Percentiles rank a stretch among this genome's conserved stretches.
Evolutionary conservation across 139 green algal species (phyloP).

Genomic region (Helicosporidium sp.): DNA sequence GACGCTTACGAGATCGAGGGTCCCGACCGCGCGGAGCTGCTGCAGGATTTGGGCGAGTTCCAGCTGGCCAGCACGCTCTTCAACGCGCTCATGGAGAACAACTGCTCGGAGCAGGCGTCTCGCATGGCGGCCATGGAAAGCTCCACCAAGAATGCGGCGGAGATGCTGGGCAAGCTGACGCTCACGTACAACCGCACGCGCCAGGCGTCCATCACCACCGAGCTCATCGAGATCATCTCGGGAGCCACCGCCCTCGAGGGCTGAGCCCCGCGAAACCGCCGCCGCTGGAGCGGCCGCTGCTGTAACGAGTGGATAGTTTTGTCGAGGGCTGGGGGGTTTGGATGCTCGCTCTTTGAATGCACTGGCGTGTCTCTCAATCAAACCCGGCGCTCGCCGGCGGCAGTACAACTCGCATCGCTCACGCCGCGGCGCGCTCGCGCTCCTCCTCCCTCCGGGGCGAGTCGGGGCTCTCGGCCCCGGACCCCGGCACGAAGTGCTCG

Average conservation of each 20-base stretch:
- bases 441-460: too few relatives aligned
- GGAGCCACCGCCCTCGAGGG: slow-evolving; percentile 58
- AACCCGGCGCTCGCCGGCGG: too few relatives aligned
- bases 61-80: slow-evolving; percentile 82
- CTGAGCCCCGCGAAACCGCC: neutral
- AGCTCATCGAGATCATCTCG: slow-evolving; percentile 97
- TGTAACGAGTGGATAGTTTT: too few relatives aligned
- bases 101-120: slow-evolving; percentile 78
- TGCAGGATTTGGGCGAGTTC: slow-evolving; percentile 89
- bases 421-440: too few relatives aligned
- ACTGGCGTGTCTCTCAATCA: too few relatives aligned
- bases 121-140: slow-evolving; percentile 97
- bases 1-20: slow-evolving; percentile 90
- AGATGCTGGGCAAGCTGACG: slow-evolving; percentile 89
- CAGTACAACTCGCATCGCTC: too few relatives aligned
- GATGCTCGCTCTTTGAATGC: too few relatives aligned
- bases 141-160: slow-evolving; percentile 82
- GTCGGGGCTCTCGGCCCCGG: too few relatives aligned
- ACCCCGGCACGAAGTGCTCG: too few relatives aligned
- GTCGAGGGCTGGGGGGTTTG: too few relatives aligned
- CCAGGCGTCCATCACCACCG: slow-evolving; percentile 87
- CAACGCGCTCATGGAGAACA: slow-evolving; percentile 92
- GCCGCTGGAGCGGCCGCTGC: too few relatives aligned
- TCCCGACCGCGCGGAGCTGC: slow-evolving; percentile 59
- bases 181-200: slow-evolving; percentile 81